Base-by-base conservation (phyloP, 768 basidiomycete genomes). In the Postia placenta region DNA sequence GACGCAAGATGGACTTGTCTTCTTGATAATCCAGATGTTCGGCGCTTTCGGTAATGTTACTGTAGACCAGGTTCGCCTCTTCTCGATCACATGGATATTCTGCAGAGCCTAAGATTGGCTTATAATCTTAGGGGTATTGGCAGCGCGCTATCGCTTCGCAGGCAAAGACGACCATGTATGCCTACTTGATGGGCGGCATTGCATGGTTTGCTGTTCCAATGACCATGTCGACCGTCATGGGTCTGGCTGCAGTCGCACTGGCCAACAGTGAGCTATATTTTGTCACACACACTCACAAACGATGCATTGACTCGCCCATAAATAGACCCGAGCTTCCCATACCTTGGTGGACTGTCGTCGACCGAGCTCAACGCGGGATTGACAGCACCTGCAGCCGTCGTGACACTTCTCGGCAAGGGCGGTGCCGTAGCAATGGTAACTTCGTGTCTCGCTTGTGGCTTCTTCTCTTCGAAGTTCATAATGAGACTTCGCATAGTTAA, bases 191-290 rank as follows among this genome's bases (percentile, higher is more conserved):
- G 6, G 68, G 67, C 17, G 67, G 67, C 7, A 42, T 71, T 17
- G 60, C 65, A 9, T 69, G 63, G 61, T 62, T 67, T 22, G 60
- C 63, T 12, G 61, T 68, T 17, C 69, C 69, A 9, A 69, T 64
- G 54, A 58, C 59, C 11, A 65, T 69, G 47, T 66, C 64, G n/a
- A 69, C 67, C 0, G 59, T 61, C 6, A 59, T 65, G 50, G 68
- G 67, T 35, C 57, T 69, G 4, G 55, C 52, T 4, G 58, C 54
- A 9, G 51, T 54, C n/a, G 59, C 62, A 2, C 28, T 62, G 19
- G 42, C 42, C 7, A 42, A 17, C 24, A 42, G 42, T 42, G 17
- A 22, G 42, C 24, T 11, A n/a, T n/a, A n/a, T n/a, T n/a, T 9
- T 9, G n/a, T n/a, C 33, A 35, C 9, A 35, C 33, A 35, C n/a